Evolutionary conservation across 2,329 filamentous ascomycete species (phyloP).

Genomic region (Akanthomyces lecanii): DNA sequence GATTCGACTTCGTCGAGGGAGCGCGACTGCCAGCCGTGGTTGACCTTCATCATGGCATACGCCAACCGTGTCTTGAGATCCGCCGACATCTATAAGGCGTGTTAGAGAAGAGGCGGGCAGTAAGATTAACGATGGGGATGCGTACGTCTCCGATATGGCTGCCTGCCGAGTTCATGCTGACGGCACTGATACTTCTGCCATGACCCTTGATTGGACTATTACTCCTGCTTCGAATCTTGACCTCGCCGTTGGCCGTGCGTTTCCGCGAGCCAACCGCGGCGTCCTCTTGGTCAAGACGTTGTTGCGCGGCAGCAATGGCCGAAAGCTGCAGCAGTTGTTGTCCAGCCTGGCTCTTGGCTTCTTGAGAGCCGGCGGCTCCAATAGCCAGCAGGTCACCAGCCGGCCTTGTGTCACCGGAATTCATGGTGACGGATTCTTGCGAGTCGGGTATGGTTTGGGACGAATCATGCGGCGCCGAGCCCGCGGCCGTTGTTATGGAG

Average conservation of each 20-base stretch:
- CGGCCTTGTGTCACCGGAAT: conserved; percentile 3
- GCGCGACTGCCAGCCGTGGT: conserved; percentile 80
- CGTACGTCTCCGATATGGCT: conserved; percentile 76
- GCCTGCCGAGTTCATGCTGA: conserved; percentile 56
- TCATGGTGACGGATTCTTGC: conserved; percentile 11
- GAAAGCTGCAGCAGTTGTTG: conserved; percentile 57
- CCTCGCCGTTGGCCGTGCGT: conserved; percentile 69
- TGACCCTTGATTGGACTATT: conserved; percentile 53
- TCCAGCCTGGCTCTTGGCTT: conserved; percentile 26
- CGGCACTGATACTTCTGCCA: conserved; percentile 67
- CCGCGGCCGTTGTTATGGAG: neutral
- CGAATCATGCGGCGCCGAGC: neutral
- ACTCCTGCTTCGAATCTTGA: conserved; percentile 52
- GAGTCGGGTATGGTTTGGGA: conserved; percentile 17
- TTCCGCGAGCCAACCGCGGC: conserved; percentile 53
- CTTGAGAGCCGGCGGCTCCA: neutral
- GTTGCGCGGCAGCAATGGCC: conserved; percentile 51
- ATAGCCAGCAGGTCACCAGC: conserved; percentile 8
- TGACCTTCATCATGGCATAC: conserved; percentile 92
- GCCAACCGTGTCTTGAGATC: conserved; percentile 80
- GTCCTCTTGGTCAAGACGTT: conserved; percentile 40
- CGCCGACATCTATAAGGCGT: conserved; percentile 58
- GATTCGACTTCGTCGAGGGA: conserved; percentile 74
- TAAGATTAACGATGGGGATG: conserved; percentile 23
- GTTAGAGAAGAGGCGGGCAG: neutral